Base-by-base conservation (phyloP, 1,284 basidiomycete species). In the Tylopilus orsonianus region DNA sequence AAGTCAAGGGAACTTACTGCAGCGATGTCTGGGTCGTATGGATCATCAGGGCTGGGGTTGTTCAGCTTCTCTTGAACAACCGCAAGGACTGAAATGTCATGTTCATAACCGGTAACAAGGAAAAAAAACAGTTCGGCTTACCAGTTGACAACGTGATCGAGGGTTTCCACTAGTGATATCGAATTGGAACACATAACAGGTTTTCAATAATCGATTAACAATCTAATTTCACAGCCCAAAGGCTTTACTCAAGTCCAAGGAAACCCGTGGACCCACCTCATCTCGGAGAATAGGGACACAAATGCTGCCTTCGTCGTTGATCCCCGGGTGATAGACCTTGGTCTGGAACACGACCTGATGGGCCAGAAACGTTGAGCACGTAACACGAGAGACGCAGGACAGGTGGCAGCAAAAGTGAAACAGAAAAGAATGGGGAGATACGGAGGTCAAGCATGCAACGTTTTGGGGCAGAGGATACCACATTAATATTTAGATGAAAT, bases 301-400 rank as follows among this genome's bases (percentile, higher is more conserved):
- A 47, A 92, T 90, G 24, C 78, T 74, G 33, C 92, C 93, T 63
- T 96, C 90, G 50, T 93, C 90, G 56, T 95, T 93, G 63, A 96
- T 88, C 45, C 93, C 93, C 13, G 93, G 93, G 70, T 96, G 93
- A 64, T 95, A 95, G 50, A 93, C 87, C 74, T 87, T 92, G 32
- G 93, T 95, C 38, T 73, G 81, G 71, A 94, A 94, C 35, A 80
- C 83, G 50, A 94, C 86, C 92, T 94, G 49, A 45, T 36, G 44
- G 36, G 37, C 41, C 41, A 16, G 33, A 38, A 43, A 23, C 16
- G 34, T 65, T n/a, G 46, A 48, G 34, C 53, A 58, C 55, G 61
- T 66, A 60, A 71, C 32, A 39, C 33, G 38, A 39, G 37, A 41
- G 41, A 14, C 32, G 33, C 27, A 13, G 14, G 34, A 41, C 46